Conservation (phyloP, 2,329 filamentous ascomycete genomes). For the Fusarium subtropicale region DNA sequence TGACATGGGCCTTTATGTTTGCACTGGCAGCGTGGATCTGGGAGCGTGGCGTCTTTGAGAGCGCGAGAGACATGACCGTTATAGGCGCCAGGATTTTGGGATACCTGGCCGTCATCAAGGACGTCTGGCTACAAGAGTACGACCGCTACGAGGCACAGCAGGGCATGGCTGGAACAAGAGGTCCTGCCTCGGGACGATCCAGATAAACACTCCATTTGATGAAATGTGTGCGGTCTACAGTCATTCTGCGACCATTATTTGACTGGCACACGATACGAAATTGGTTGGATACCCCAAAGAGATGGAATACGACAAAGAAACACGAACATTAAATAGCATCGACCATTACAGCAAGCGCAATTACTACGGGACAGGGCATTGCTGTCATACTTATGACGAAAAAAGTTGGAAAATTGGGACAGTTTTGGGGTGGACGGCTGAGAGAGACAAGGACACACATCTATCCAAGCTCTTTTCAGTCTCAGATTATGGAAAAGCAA, state of each 20-base stretch:
- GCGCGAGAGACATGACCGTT: constrained; percentile 67
- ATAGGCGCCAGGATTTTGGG: constrained; percentile 58
- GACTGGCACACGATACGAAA: constrained; percentile 5
- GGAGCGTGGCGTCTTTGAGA: constrained; percentile 74
- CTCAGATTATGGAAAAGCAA: constrained; percentile 37
- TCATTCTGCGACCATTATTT: constrained; percentile 2
- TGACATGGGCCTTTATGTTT: constrained; percentile 72
- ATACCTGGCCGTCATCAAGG: constrained; percentile 61
- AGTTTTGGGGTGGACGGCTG: constrained; percentile 5
- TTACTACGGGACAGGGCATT: not conserved
- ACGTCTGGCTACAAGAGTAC: constrained; percentile 69
- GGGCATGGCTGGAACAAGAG: constrained; percentile 42
- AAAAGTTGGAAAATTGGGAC: constrained; percentile 35
- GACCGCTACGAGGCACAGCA: constrained; percentile 65
- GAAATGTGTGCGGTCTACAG: not conserved
- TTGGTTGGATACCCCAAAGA: constrained; percentile 32
- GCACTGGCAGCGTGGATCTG: constrained; percentile 67
- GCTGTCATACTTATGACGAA: constrained; percentile 18
- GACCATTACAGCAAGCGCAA: constrained; percentile 1
- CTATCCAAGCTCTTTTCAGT: constrained; percentile 32
- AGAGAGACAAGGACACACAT: constrained; percentile 19
- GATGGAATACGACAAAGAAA: constrained; percentile 15
- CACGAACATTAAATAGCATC: constrained; percentile 6
- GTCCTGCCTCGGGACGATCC: constrained; percentile 36
- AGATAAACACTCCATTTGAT: constrained; percentile 8